phyloP scores from a whole-genome alignment of 176 grass and related monocot genomes.

The Hyparrhenia diplandra region DNA sequence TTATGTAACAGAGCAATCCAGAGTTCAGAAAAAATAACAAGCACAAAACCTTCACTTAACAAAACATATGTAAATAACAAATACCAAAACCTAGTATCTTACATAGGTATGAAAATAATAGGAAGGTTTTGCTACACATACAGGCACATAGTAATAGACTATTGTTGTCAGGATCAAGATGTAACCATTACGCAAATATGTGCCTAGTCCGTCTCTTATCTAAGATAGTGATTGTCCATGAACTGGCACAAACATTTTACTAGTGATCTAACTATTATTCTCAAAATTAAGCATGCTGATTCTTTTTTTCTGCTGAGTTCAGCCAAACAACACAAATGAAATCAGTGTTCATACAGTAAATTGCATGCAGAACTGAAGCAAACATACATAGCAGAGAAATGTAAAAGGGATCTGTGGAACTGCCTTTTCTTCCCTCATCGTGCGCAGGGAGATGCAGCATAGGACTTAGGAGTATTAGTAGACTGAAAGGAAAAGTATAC shows the following conservation, averaged over 20 bases:
- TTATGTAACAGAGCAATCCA: background rate
- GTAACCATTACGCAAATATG: background rate
- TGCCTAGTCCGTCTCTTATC: background rate
- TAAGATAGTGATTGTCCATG: background rate
- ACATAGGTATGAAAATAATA: background rate
- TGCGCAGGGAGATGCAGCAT: background rate
- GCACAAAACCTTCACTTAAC: background rate
- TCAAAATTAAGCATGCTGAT: background rate
- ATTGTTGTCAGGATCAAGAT: background rate
- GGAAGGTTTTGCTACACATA: background rate
- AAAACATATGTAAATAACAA: background rate
- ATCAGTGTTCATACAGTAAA: background rate
- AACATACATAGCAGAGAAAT: background rate
- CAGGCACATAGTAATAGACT: background rate
- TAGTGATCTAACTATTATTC: background rate
- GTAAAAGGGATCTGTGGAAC: background rate
- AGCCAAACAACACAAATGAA: background rate
- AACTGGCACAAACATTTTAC: background rate
- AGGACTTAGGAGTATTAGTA: background rate
- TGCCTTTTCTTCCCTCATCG: background rate
- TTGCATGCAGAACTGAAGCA: background rate
- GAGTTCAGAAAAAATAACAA: background rate
- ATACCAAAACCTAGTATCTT: background rate
- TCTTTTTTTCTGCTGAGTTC: background rate
- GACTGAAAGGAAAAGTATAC: conserved; percentile 35